These are phyloP conservation scores for Salix koriyanagi DNA, from an alignment of 345 rosid genomes.

Conservation along the genomic window DNA sequence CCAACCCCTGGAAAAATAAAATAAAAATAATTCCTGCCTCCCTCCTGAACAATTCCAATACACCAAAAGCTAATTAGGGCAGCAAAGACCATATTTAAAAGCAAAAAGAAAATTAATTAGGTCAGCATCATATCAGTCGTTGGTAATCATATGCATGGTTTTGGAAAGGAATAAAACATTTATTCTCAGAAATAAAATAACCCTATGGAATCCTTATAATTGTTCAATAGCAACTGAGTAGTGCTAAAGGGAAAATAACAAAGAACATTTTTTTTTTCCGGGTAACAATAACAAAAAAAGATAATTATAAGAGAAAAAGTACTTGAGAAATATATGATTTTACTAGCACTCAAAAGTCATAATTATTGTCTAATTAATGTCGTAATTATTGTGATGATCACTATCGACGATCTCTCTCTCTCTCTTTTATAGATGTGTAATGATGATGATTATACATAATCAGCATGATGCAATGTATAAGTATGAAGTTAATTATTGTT, in stretches of 20 bases:
- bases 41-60: not conserved
- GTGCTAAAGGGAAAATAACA: slow-evolving; percentile 28
- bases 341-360: not conserved
- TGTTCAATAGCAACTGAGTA: slow-evolving; percentile 22
- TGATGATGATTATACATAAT: not conserved
- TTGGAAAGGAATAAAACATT: slow-evolving; percentile 32
- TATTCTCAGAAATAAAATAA: slow-evolving; percentile 24
- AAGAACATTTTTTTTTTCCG: slow-evolving; percentile 18
- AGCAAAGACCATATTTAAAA: not conserved
- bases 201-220: slow-evolving; percentile 18
- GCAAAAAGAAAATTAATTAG: slow-evolving; percentile 10
- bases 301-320: slow-evolving; percentile 29
- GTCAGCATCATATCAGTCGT: slow-evolving; percentile 15
- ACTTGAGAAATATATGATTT: slow-evolving; percentile 11
- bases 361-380: not conserved
- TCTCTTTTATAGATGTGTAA: too few species aligned
- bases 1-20: too few species aligned
- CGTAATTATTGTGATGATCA: not conserved
- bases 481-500: not conserved
- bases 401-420: not conserved
- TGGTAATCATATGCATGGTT: not conserved
- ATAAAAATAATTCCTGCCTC: too few species aligned
- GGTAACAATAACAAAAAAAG: slow-evolving; percentile 25
- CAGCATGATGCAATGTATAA: not conserved
- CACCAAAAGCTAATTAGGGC: not conserved